Evolutionary conservation across 169 alveolate species (phyloP), one percentile per base, ranked within the genome.

Genomic region (Plasmodium blacklocki): DNA sequence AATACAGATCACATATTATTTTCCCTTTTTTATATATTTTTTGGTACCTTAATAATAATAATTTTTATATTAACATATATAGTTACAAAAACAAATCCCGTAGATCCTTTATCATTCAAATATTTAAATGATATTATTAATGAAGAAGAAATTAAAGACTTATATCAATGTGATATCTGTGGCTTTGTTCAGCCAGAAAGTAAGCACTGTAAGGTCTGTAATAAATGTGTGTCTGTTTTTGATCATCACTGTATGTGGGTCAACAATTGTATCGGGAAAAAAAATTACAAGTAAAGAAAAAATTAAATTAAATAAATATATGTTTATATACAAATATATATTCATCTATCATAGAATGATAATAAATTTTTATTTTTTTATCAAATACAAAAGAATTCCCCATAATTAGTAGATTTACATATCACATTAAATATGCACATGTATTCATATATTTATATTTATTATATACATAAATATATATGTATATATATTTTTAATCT

Each of bases 191-290:
- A 94, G 29, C 78, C 94, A 19, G 83, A 92, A 75, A 89, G 95
- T 88, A 94, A 94, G 56, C 98, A 97, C 75, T 97, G 98, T 88
- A 94, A 94, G 45, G 96, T 95, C 47, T 97, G 98, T 85, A 95
- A 97, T 88, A 94, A 94, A 52, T 97, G 98, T 85, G 96, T 96
- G 3, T 93, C 95, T 23, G 93, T 95, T 39, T 96, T 94, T 86
- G 98, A 97, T 73, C 98, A 97, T 73, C 98, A 97, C 89, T 97
- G 98, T 74, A 93, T 96, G 72, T 97, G 98, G 96, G 94, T 97
- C 68, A 94, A 97, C 88, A 97, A 96, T 73, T 97, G 98, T 92
- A 96, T 97, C 43, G 98, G 98, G 4, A 73, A 88, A 19, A 89
- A 72, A 39, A 96, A 96, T 85, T 96, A 96, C 86, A 71, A 62